Percentiles rank a stretch among this genome's conserved stretches.
phyloP scores from a whole-genome alignment of 257 asterid genomes.

The Solanum microdontum region DNA sequence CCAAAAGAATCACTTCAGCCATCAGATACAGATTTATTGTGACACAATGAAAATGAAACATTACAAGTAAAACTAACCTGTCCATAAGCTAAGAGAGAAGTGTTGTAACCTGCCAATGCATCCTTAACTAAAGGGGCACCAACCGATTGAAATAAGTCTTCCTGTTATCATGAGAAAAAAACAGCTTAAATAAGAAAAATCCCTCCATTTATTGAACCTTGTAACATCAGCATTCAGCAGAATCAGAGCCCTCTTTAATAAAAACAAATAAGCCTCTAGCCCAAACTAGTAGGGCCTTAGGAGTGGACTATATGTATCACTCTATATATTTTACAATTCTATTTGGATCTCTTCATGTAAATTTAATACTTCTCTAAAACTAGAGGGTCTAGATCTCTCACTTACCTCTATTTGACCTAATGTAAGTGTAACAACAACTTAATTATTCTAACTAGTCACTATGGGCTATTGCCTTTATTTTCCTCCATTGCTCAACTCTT shows the following conservation, averaged over 20 bases:
- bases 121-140: slow-evolving; percentile 81
- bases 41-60: neutral
- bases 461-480: neutral
- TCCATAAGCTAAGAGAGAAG: slow-evolving; percentile 87
- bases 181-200: neutral
- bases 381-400: neutral
- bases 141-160: slow-evolving; percentile 53
- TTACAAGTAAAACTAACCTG: slow-evolving; percentile 38
- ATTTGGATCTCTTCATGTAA: neutral
- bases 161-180: slow-evolving; percentile 28
- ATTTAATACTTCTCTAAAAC: neutral
- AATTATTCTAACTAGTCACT: neutral
- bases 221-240: neutral
- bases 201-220: neutral
- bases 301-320: too few species aligned
- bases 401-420: neutral
- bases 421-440: neutral
- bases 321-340: too few species aligned
- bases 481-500: neutral
- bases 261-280: neutral
- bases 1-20: neutral
- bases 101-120: slow-evolving; percentile 82
- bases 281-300: neutral
- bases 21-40: neutral
- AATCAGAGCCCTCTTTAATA: neutral